A percentile compares a stretch with the other conserved stretches of the same genome.
Conservation (phyloP, 2,329 filamentous ascomycete species). For the Fusarium cyanostomum region DNA sequence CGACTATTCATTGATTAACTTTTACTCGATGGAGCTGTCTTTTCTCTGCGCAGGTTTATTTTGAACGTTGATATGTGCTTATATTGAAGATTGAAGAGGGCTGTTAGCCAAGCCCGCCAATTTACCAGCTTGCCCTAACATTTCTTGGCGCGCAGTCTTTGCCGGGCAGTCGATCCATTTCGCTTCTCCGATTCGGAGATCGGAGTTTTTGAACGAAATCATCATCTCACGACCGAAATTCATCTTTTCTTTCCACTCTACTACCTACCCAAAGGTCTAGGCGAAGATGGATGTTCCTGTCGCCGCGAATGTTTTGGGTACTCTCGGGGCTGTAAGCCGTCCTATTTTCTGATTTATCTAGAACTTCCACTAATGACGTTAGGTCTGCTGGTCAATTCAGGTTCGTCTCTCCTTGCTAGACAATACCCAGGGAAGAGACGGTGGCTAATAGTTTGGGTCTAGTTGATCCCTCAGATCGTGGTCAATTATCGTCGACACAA, state of each 20-base stretch:
- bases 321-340: conserved; percentile 62
- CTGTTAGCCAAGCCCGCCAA: conserved; percentile 16
- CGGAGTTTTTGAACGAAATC: neutral
- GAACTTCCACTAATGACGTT: neutral
- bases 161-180: neutral
- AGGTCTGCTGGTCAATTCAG: conserved; percentile 72
- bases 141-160: conserved; percentile 3
- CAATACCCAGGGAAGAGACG: too few species aligned
- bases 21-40: too few species aligned
- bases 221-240: neutral
- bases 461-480: conserved; percentile 75
- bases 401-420: conserved; percentile 46
- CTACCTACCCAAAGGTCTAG: neutral
- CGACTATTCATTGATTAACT: too few species aligned
- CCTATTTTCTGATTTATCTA: neutral
- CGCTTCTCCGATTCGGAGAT: conserved; percentile 1
- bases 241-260: neutral
- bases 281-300: conserved; percentile 61
- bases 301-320: conserved; percentile 68
- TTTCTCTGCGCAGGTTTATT: too few species aligned
- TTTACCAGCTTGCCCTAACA: conserved; percentile 5
- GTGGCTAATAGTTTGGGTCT: neutral
- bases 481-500: conserved; percentile 74
- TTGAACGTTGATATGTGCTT: too few species aligned
- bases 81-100: too few species aligned